A percentile compares a stretch with the other conserved stretches of the same genome.
Evolutionary conservation across 2,329 filamentous ascomycete genomes (phyloP).

Genomic region (Colletotrichum chrysophilum): DNA sequence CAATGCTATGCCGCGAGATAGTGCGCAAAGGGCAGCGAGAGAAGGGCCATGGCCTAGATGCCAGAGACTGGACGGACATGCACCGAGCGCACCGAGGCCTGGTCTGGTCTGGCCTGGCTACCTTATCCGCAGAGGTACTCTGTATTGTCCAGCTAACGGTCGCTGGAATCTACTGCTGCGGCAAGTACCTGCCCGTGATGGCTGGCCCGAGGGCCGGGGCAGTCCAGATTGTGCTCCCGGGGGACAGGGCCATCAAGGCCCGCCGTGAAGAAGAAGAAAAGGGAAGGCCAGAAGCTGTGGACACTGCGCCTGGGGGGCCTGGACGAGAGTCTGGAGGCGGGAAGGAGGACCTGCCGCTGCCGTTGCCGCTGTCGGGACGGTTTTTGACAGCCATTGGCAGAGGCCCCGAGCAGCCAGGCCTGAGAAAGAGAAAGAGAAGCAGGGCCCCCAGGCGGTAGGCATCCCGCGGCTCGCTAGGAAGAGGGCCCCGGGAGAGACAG

Average conservation of each 20-base stretch:
- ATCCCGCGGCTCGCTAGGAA: neutral
- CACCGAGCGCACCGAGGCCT: conserved; percentile 11
- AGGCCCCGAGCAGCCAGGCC: neutral
- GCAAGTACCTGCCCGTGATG: neutral
- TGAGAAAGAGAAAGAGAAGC: neutral
- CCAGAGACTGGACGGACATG: conserved; percentile 4
- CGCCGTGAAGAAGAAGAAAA: neutral
- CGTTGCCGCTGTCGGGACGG: neutral
- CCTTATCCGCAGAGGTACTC: neutral
- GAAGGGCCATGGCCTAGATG: neutral
- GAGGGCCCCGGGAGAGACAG: neutral
- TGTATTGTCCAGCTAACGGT: neutral
- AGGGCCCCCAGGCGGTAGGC: neutral
- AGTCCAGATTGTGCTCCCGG: conserved; percentile 34
- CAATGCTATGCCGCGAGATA: neutral
- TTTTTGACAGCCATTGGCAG: neutral
- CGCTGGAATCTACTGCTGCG: neutral
- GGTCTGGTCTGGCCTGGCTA: neutral
- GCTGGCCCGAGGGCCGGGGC: conserved; percentile 22
- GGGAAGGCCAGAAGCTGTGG: neutral
- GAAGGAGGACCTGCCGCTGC: neutral
- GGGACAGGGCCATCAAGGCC: conserved; percentile 11
- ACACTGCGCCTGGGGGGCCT: neutral
- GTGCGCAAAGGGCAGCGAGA: neutral
- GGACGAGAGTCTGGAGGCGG: neutral